Percentiles rank a stretch among this genome's conserved stretches.
Evolutionary conservation across 139 green algal genomes (phyloP).

Genomic region (Bryopsis sp.): DNA sequence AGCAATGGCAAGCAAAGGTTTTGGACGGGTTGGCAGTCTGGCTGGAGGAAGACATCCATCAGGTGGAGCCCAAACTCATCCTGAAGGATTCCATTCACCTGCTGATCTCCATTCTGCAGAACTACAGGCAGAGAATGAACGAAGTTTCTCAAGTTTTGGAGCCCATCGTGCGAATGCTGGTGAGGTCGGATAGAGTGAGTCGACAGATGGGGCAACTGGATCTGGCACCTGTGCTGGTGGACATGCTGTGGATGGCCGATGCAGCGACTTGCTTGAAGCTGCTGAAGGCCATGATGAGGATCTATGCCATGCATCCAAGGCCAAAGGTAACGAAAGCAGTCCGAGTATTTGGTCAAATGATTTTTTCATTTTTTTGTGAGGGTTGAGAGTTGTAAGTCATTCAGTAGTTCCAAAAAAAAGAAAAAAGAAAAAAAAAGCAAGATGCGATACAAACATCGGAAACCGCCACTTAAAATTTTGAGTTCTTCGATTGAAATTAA

Average conservation of each 20-base stretch:
- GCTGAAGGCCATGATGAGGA: not conserved
- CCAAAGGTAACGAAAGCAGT: not conserved
- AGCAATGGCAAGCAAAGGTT: constrained; percentile 7
- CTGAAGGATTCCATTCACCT: not conserved
- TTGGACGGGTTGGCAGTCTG: constrained; percentile 11
- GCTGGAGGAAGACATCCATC: constrained; percentile 19
- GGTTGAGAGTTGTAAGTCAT: not conserved
- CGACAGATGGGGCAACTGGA: not conserved
- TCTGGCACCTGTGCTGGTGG: constrained; percentile 11
- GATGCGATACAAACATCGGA: not conserved
- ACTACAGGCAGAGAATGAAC: constrained; percentile 2
- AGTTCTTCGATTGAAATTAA: not conserved
- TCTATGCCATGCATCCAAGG: constrained; percentile 19
- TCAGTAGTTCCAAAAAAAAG: not conserved
- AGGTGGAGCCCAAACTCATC: constrained; percentile 9
- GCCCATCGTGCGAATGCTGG: constrained; percentile 12
- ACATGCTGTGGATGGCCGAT: constrained; percentile 13
- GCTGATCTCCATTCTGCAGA: constrained; percentile 5
- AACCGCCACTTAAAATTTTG: not conserved
- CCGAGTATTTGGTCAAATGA: not conserved
- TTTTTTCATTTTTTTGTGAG: not conserved
- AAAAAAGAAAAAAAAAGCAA: not conserved
- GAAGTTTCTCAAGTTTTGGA: constrained; percentile 17
- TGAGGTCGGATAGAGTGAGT: constrained; percentile 13
- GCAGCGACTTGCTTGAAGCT: constrained; percentile 9